These are phyloP conservation scores for Populus trichocarpa DNA, from an alignment of 441 rosid species.

Conservation along the genomic window DNA sequence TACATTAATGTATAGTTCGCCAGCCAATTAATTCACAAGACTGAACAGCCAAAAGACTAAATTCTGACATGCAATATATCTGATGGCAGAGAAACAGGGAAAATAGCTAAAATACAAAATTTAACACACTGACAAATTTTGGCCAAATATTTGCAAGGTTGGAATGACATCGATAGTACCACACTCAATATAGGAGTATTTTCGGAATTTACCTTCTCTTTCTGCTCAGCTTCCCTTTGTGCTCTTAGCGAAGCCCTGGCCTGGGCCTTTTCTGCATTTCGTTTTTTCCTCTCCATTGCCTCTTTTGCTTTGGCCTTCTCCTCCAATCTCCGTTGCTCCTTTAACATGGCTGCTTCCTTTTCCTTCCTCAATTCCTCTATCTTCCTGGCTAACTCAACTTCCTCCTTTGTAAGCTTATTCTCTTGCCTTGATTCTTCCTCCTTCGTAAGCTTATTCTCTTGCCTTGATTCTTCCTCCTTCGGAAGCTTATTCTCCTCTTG, in stretches of 20 bases:
- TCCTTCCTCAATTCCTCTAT: slow-evolving; percentile 66
- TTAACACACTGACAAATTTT: background rate
- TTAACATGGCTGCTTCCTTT: slow-evolving; percentile 59
- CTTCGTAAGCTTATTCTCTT: slow-evolving; percentile 47
- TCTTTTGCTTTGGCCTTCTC: slow-evolving; percentile 82
- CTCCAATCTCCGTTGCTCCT: slow-evolving; percentile 66
- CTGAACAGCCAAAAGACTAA: background rate
- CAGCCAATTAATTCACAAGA: background rate
- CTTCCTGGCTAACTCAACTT: slow-evolving; percentile 47
- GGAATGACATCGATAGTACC: background rate
- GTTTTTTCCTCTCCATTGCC: slow-evolving; percentile 77
- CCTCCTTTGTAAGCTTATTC: slow-evolving; percentile 57
- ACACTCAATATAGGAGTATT: background rate
- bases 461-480: slow-evolving; percentile 38
- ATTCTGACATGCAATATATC: background rate
- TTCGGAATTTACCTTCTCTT: slow-evolving; percentile 52
- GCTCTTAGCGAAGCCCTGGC: slow-evolving; percentile 69
- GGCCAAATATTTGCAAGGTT: background rate
- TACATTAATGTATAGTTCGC: slow-evolving; percentile 18
- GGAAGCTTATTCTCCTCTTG: slow-evolving; percentile 49
- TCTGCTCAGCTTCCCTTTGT: slow-evolving; percentile 76
- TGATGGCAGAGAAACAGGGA: background rate
- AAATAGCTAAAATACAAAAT: background rate
- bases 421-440: slow-evolving; percentile 43
- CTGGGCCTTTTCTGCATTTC: slow-evolving; percentile 64